Base-by-base conservation (phyloP, 768 basidiomycete genomes). In the Amanita subjunquillea region DNA sequence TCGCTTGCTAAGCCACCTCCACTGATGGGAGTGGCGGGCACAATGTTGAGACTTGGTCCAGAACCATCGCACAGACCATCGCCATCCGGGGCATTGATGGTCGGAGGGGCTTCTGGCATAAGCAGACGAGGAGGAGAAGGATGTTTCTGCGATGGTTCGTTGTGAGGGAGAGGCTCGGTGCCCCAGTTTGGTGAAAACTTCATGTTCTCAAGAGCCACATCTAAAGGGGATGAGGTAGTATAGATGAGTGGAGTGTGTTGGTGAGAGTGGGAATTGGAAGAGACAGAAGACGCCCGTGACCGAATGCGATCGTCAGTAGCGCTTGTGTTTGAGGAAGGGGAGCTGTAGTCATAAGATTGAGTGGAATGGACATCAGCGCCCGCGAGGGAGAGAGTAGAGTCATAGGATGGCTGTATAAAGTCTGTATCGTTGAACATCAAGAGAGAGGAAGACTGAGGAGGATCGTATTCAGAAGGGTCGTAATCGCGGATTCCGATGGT, bases 21-120 rank as follows among this genome's bases (percentile, higher is more conserved):
- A 55, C 77, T 78, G 51, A 91, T 74, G 6, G 89, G 89, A 3
- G 89, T 91, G 20, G 88, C 86, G 39, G 89, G 89, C 6, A 90
- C 87, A 56, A 91, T 83, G 61, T 88, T 80, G 55, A 91, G 74
- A 48, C 76, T 77, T 0, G 85, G 87, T 13, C 48, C 48, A 9
- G 37, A 22, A 0, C 68, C 66, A 51, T 68, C 65, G 27, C 69
- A 68, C 6, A 47, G 32, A 36, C 76, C 78, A 51, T 76, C 75
- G 39, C 77, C 82, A 3, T 78, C 76, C 2, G 82, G 83, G 10
- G 81, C 81, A 48, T 81, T 81, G 58, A 83, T 83, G 59, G 69
- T 73, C 41, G 74, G 82, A 20, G 52, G 7, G 30, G 60, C 65
- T 40, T 82, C 80, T 1, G 87, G 82, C 64, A 82, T 73, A 22